Evolutionary conservation across 2,329 filamentous ascomycete genomes (phyloP), one percentile per base, ranked within the genome.

Genomic region (Nemania serpens): DNA sequence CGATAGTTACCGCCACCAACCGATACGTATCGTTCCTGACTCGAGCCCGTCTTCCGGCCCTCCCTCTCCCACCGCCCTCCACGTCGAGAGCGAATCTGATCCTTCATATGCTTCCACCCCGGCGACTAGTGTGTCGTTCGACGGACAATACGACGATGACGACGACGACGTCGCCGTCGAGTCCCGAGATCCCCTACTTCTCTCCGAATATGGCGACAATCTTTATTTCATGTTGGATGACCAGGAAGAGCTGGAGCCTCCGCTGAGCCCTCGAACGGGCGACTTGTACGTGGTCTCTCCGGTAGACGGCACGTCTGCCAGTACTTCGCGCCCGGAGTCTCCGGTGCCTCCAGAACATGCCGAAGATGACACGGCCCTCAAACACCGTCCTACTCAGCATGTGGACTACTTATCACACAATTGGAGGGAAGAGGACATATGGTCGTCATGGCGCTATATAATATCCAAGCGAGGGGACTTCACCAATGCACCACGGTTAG

Each of bases 371-470:
- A 90, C 88, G 10, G 89, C 89, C 11, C 82, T 96, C 39, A 85
- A 87, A 64, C 82, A 82, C 36, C 86, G 90, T 70, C 92, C 92
- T 1, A 93, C 93, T 47, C 84, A 92, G 66, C 92, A 97, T 76
- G 93, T 97, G n/a, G 93, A 97, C 77, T 97, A 97, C 73, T 84
- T 97, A 48, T 96, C 93, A 17, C 91, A 98, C 73, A 87, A 94
- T 63, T 97, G 94, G 91, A 87, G 85, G 65, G 93, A 97, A 76
- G 93, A 98, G 75, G 94, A 99, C 76, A 96, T 98, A 25, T 98
- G 93, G 93, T 89, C 91, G 5, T 97, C 94, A 1, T 98, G 95
- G 95, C 88, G 93, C 73, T 95, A 96, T 73, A 91, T 98, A 69
- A 88, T 93, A 15, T 88, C 90, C 29, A 90, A 91, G 70, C 84